Conservation (phyloP, 495 filamentous ascomycete genomes). For the Usnea hakonensis region DNA sequence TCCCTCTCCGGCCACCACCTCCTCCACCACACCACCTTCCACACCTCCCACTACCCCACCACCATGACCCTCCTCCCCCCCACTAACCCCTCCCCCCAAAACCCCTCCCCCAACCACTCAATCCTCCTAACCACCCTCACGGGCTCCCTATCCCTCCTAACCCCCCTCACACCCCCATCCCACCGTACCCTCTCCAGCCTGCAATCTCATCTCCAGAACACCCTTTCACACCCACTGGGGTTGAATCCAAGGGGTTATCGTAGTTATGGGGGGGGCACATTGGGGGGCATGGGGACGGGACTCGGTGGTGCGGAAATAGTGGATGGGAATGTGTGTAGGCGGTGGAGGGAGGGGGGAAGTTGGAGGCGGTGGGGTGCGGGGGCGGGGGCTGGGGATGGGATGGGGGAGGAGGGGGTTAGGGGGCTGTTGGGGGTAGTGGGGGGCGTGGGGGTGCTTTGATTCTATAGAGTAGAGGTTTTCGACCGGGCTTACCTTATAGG, state of each 20-base stretch:
- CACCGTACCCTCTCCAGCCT: conserved; percentile 82
- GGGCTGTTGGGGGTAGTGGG: conserved; percentile 11
- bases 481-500: no score
- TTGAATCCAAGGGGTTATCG: conserved; percentile 78
- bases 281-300: conserved; percentile 63
- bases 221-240: conserved; percentile 66
- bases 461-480: no score
- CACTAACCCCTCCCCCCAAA: conserved; percentile 40
- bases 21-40: conserved; percentile 78
- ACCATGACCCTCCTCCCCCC: conserved; percentile 69
- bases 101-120: conserved; percentile 7
- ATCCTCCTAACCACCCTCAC: conserved; percentile 63
- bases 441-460: conserved; percentile 14
- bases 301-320: conserved; percentile 60
- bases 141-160: conserved; percentile 68
- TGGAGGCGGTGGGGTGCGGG: conserved; percentile 25
- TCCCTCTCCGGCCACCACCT: conserved; percentile 82
- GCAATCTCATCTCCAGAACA: conserved; percentile 66
- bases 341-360: conserved; percentile 17
- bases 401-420: conserved; percentile 16
- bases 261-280: conserved; percentile 41
- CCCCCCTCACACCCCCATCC: conserved; percentile 65
- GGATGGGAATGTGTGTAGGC: conserved; percentile 19
- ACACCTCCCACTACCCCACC: conserved; percentile 69
- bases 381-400: conserved; percentile 14